These are phyloP conservation scores for Ephemerocybe angulata DNA, from an alignment of 768 basidiomycete genomes.

Conservation along the genomic window DNA sequence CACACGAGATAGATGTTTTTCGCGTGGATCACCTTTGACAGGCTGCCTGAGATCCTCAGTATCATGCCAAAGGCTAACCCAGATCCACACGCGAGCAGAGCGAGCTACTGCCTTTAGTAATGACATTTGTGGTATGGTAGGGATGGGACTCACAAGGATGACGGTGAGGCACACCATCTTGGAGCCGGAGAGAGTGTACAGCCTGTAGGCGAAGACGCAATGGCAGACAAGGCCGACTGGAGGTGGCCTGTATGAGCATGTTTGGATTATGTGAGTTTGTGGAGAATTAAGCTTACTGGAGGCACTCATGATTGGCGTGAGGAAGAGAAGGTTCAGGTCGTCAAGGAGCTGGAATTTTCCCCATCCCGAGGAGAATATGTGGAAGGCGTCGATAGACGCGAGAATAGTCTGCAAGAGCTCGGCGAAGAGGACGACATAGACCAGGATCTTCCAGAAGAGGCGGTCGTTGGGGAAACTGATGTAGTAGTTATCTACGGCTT, in stretches of 20 bases:
- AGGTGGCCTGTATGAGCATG: background rate
- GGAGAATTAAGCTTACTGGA: constrained; percentile 18
- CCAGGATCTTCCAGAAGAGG: constrained; percentile 21
- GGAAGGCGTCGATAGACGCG: constrained; percentile 20
- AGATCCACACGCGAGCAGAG: constrained; percentile 14
- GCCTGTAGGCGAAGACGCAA: constrained; percentile 27
- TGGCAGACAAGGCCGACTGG: constrained; percentile 26
- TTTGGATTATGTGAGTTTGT: background rate
- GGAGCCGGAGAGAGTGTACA: constrained; percentile 23
- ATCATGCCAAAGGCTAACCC: constrained; percentile 22
- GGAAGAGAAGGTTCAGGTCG: constrained; percentile 25
- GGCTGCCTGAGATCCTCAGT: constrained; percentile 12
- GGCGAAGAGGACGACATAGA: constrained; percentile 22
- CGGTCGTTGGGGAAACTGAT: constrained; percentile 28
- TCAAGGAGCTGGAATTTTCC: constrained; percentile 21
- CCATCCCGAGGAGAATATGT: constrained; percentile 23
- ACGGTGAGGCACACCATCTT: constrained; percentile 18
- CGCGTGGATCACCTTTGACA: constrained; percentile 17
- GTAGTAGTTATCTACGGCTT: constrained; percentile 28
- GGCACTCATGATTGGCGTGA: constrained; percentile 27
- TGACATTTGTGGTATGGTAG: background rate
- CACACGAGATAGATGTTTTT: constrained; percentile 24
- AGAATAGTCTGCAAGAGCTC: constrained; percentile 29
- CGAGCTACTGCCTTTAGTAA: constrained; percentile 13
- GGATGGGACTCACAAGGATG: background rate